Base-by-base conservation (phyloP, 2,329 filamentous ascomycete genomes). In the Fusarium circinatum region DNA sequence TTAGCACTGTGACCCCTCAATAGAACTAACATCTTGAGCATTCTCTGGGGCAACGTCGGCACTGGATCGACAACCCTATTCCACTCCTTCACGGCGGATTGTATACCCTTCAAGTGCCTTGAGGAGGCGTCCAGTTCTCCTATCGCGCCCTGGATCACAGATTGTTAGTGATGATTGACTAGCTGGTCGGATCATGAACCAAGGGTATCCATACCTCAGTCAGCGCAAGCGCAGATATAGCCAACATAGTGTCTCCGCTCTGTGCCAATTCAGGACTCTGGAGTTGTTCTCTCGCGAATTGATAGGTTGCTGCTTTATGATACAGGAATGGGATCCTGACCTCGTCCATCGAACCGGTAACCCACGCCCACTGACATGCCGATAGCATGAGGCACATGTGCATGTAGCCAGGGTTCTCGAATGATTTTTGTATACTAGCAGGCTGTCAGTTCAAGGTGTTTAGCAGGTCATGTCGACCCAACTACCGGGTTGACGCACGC, bases 221-320 rank as follows among this genome's bases (percentile, higher is more conserved):
- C 34, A 86, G 75, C 48, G 84, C 84, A 26, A 86, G 80, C 42
- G 82, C 83, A 38, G 84, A 83, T 42, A 86, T 83, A 3, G 84
- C 84, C 61, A 85, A 77, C 74, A 86, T 83, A 3, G 83, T 83
- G 41, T 83, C 82, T 58, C 85, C 84, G 62, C 81, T 83, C 45
- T 82, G 79, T 38, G 80, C 83, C 13, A 79, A 78, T 51, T 81
- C 80, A n/a, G 80, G 78, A 41, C 80, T 79, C 52, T 80, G 80
- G 47, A 86, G 76, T 66, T 86, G 84, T 69, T 84, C 81, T 68
- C 84, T 83, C 55, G 84, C 84, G 65, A 85, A 86, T 60, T 84
- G 82, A 75, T 86, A 86, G 17, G 85, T 85, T 54, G 85, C 83
- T 32, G 84, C 79, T 71, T 86, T 86, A 75, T 85, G 84, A 64